Evolutionary conservation across 768 basidiomycete species (phyloP).

Genomic region (Boletus reticuloceps): DNA sequence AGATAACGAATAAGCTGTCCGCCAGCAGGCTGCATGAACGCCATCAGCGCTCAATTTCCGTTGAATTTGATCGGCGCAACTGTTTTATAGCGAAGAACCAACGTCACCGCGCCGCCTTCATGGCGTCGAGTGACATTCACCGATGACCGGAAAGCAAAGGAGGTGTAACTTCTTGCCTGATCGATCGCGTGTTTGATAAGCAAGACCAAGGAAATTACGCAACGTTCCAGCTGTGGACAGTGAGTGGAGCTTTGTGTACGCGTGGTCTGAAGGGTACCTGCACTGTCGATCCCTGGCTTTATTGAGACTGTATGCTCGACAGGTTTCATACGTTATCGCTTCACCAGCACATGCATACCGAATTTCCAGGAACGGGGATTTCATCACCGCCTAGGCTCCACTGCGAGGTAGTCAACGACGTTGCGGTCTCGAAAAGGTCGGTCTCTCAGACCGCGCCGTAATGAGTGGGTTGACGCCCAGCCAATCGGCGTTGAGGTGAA

Average conservation of each 20-base stretch:
- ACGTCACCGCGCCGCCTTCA: conserved; percentile 12
- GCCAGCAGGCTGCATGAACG: conserved; percentile 10
- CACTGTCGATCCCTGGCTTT: conserved; percentile 17
- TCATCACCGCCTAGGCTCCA: too few species aligned
- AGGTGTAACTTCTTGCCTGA: neutral
- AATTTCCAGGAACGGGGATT: too few species aligned
- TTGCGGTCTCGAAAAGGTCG: neutral
- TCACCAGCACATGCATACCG: conserved; percentile 4
- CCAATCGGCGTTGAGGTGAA: conserved; percentile 10
- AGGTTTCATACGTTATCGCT: conserved; percentile 18
- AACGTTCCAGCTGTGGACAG: neutral
- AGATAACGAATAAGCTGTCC: conserved; percentile 4
- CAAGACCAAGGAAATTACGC: conserved; percentile 2
- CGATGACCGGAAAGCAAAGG: conserved; percentile 1
- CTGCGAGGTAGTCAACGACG: neutral
- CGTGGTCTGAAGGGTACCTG: neutral
- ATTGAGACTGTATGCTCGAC: neutral
- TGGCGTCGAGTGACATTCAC: neutral
- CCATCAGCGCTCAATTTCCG: conserved; percentile 23
- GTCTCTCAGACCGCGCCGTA: too few species aligned
- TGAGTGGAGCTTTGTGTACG: neutral
- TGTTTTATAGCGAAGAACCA: conserved; percentile 8
- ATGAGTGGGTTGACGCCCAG: neutral
- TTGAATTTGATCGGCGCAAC: conserved; percentile 22
- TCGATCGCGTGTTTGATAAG: neutral